phyloP scores from a whole-genome alignment of 805 yeast species.

The Yarrowia sp. region DNA sequence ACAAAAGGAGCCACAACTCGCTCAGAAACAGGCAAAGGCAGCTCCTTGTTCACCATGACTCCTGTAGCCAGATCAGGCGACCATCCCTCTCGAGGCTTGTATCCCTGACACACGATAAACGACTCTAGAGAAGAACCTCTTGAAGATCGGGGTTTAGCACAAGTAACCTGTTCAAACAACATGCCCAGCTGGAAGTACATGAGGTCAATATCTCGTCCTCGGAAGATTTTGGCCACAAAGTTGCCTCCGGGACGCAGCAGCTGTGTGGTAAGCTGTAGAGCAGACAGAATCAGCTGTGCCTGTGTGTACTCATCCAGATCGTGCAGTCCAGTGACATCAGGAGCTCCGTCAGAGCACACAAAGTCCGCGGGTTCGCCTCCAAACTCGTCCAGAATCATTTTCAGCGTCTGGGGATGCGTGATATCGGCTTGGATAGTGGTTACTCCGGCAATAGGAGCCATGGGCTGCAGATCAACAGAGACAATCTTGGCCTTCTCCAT shows the following conservation, averaged over 20 bases:
- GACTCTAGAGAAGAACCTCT: conserved; percentile 94
- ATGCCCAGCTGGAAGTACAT: conserved; percentile 89
- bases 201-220: conserved; percentile 94
- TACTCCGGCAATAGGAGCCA: conserved; percentile 93
- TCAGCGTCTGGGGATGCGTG: conserved; percentile 88
- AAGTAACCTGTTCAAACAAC: conserved; percentile 79
- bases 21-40: conserved; percentile 47
- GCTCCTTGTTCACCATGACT: conserved; percentile 44
- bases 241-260: conserved; percentile 84
- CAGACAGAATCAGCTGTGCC: conserved; percentile 88
- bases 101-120: conserved; percentile 87
- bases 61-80: conserved; percentile 46
- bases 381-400: conserved; percentile 70
- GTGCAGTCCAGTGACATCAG: conserved; percentile 96
- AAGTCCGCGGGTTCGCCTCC: conserved; percentile 93
- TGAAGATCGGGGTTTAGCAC: conserved; percentile 95
- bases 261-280: conserved; percentile 87
- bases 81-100: conserved; percentile 83
- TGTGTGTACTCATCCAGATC: conserved; percentile 96
- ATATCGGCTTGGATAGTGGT: conserved; percentile 93
- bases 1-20: conserved; percentile 83
- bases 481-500: conserved; percentile 61
- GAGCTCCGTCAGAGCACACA: conserved; percentile 97
- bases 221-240: conserved; percentile 92
- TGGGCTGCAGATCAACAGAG: conserved; percentile 95